Conservation (phyloP, 2,329 filamentous ascomycete genomes). For the Verticillium longisporum region DNA sequence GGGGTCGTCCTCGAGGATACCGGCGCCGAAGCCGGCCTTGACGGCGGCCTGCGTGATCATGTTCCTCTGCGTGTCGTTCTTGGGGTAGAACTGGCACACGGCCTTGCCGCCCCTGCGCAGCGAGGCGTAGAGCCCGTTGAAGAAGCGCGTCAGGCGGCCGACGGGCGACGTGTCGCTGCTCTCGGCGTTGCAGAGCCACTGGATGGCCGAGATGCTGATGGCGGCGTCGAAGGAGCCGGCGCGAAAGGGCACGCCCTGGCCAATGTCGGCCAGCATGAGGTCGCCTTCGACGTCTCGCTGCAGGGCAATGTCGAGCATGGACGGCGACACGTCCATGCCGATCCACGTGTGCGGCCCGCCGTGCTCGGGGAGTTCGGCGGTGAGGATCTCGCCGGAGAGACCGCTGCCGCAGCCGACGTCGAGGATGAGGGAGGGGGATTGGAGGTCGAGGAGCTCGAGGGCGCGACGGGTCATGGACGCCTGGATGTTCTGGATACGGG, state of each 20-base stretch:
- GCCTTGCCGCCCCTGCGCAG: slow-evolving; percentile 79
- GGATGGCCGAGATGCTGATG: slow-evolving; percentile 91
- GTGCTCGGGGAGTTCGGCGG: slow-evolving; percentile 58
- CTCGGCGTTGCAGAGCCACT: slow-evolving; percentile 97
- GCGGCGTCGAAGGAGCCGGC: slow-evolving; percentile 91
- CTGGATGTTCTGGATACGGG: slow-evolving; percentile 92
- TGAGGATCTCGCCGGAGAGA: slow-evolving; percentile 88
- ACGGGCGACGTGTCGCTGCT: slow-evolving; percentile 75
- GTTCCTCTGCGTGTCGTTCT: slow-evolving; percentile 82
- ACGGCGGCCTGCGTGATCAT: slow-evolving; percentile 92
- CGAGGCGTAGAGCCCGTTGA: slow-evolving; percentile 83
- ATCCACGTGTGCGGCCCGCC: slow-evolving; percentile 90
- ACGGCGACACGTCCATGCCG: slow-evolving; percentile 91
- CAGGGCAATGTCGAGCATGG: slow-evolving; percentile 94
- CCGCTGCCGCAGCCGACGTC: slow-evolving; percentile 96
- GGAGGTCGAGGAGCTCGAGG: slow-evolving; percentile 81
- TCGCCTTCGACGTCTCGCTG: slow-evolving; percentile 91
- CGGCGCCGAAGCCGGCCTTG: slow-evolving; percentile 90
- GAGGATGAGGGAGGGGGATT: slow-evolving; percentile 77
- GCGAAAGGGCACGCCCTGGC: slow-evolving; percentile 90
- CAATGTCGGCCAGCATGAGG: slow-evolving; percentile 88
- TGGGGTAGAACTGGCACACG: slow-evolving; percentile 97
- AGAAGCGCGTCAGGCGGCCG: slow-evolving; percentile 76
- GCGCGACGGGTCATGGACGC: slow-evolving; percentile 90
- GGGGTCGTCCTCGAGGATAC: slow-evolving; percentile 88